phyloP scores from a whole-genome alignment of 257 asterid genomes.

The Thymus mandschuricus region DNA sequence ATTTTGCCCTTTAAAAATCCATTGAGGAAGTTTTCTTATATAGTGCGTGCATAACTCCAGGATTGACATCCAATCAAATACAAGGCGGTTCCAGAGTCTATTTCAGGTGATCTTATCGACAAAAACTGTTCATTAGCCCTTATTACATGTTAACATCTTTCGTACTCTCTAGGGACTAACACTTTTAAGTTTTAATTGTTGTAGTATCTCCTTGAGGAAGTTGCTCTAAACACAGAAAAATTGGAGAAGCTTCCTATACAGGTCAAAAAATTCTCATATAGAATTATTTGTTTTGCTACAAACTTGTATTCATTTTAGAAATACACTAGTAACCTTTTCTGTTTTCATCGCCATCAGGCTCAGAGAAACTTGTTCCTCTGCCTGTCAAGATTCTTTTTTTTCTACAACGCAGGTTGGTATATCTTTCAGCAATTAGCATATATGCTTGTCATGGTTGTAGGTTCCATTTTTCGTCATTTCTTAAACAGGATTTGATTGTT shows the following conservation, averaged over 20 bases:
- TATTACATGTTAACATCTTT: conserved; percentile 1
- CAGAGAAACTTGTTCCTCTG: conserved; percentile 87
- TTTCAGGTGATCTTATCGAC: conserved; percentile 58
- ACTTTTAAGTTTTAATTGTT: conserved; percentile 20
- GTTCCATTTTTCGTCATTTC: conserved; percentile 24
- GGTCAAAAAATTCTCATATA: conserved; percentile 46
- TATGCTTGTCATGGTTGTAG: conserved; percentile 6
- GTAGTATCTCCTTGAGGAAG: conserved; percentile 93
- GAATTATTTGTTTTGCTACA: conserved; percentile 11
- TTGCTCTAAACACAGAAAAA: conserved; percentile 69
- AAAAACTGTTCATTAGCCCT: conserved; percentile 7
- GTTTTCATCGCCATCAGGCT: conserved; percentile 51
- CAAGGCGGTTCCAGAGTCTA: conserved; percentile 85
- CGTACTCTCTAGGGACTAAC: conserved; percentile 22
- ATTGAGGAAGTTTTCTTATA: conserved; percentile 19
- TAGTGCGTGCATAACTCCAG: conserved; percentile 45
- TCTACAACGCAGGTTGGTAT: conserved; percentile 70
- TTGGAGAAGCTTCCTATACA: conserved; percentile 81
- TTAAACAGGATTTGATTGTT: conserved; percentile 29
- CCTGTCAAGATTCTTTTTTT: conserved; percentile 75
- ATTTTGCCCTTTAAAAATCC: not conserved
- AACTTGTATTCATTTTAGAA: conserved; percentile 17
- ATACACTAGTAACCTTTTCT: not conserved
- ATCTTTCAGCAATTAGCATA: conserved; percentile 12
- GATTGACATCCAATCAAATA: conserved; percentile 93